phyloP scores from a whole-genome alignment of 257 asterid genomes.

The Solanum boliviense region DNA sequence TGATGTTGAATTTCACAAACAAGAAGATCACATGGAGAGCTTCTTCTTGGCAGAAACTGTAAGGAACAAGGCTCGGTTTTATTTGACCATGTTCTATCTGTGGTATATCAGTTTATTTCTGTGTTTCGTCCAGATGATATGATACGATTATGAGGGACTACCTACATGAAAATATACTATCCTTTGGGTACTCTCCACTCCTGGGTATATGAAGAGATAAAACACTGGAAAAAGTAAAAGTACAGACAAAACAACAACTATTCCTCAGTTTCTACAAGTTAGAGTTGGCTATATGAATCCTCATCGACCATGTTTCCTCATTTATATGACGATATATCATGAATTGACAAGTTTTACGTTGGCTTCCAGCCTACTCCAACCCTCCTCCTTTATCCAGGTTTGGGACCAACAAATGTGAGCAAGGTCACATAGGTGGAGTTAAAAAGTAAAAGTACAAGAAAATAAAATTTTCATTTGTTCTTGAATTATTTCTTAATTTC shows the following conservation, averaged over 20 bases:
- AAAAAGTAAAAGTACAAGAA: not conserved
- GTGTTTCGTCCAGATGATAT: not conserved
- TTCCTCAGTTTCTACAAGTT: not conserved
- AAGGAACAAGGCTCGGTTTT: conserved; percentile 7
- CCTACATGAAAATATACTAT: not conserved
- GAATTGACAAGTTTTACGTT: not conserved
- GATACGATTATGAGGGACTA: not conserved
- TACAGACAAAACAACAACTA: not conserved
- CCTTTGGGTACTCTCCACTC: not conserved
- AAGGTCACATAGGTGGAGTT: not conserved
- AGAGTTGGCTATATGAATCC: not conserved
- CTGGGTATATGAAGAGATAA: not conserved
- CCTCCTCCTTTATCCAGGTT: not conserved
- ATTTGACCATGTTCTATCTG: not conserved
- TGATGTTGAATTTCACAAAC: conserved; percentile 87
- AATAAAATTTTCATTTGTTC: not conserved
- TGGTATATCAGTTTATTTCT: not conserved
- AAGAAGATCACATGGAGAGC: conserved; percentile 99
- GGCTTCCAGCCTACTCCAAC: not conserved
- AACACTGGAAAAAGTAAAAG: not conserved
- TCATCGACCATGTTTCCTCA: not conserved
- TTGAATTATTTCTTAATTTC: not conserved
- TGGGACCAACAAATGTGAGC: not conserved
- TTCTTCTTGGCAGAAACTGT: conserved; percentile 98
- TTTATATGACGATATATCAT: not conserved